A percentile compares a stretch with the other conserved stretches of the same genome.
Conservation (phyloP, 805 yeast species). For the Metschnikowia borealis region DNA sequence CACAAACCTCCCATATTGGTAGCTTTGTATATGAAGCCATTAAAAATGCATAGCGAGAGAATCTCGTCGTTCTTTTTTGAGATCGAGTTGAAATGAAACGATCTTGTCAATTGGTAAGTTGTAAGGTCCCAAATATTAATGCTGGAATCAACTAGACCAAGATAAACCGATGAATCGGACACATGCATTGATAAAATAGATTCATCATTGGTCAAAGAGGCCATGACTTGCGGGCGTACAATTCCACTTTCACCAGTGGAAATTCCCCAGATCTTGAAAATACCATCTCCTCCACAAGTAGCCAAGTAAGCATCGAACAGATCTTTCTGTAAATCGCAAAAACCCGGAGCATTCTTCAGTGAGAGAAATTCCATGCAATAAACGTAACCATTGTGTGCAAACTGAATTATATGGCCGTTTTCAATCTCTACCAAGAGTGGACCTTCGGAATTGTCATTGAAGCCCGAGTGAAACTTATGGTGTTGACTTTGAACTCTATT, state of each 20-base stretch:
- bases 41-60: slow-evolving; percentile 53
- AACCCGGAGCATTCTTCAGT: slow-evolving; percentile 12
- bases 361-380: slow-evolving; percentile 54
- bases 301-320: slow-evolving; percentile 20
- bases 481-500: slow-evolving; percentile 28
- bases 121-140: slow-evolving; percentile 85
- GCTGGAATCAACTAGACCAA: slow-evolving; percentile 73
- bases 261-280: slow-evolving; percentile 75
- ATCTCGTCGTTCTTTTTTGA: slow-evolving; percentile 30
- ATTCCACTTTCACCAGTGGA: slow-evolving; percentile 6
- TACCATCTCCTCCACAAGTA: slow-evolving; percentile 87
- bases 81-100: slow-evolving; percentile 28
- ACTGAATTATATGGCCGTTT: slow-evolving; percentile 57
- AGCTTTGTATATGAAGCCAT: slow-evolving; percentile 61
- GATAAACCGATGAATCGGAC: slow-evolving; percentile 67
- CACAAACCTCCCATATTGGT: slow-evolving; percentile 43
- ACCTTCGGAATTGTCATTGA: slow-evolving; percentile 4
- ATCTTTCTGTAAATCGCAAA: slow-evolving; percentile 19
- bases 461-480: slow-evolving; percentile 15
- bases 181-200: slow-evolving; percentile 68
- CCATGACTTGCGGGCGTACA: slow-evolving; percentile 4
- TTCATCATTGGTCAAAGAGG: slow-evolving; percentile 54
- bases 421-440: slow-evolving; percentile 61
- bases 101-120: slow-evolving; percentile 64
- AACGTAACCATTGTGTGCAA: slow-evolving; percentile 91